These are phyloP conservation scores for Sinapis alba DNA, from an alignment of 441 rosid species.

Conservation along the genomic window DNA sequence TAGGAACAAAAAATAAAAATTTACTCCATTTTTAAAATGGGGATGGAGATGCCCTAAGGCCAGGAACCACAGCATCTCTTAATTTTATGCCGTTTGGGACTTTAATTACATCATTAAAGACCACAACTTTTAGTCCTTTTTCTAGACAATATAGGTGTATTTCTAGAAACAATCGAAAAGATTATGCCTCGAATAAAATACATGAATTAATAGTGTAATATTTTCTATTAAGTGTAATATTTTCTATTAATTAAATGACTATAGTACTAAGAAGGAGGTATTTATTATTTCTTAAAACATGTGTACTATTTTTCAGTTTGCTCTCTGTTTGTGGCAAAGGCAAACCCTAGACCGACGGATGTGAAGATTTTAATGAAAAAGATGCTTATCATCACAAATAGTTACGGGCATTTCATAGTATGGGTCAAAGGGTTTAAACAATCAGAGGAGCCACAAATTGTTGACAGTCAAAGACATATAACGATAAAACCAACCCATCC, in stretches of 20 bases:
- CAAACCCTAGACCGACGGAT: conserved; percentile 17
- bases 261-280: too few relatives aligned
- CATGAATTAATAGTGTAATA: neutral
- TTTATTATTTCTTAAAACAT: neutral
- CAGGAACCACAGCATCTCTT: conserved; percentile 28
- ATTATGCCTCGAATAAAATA: neutral
- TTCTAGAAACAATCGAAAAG: neutral
- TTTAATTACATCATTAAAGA: conserved; percentile 20
- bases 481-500: conserved; percentile 44
- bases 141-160: neutral
- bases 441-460: conserved; percentile 29
- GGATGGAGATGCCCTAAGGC: too few relatives aligned
- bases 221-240: too few relatives aligned
- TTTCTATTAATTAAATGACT: neutral
- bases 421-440: conserved; percentile 36
- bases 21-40: too few relatives aligned
- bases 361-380: conserved; percentile 29
- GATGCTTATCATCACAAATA: conserved; percentile 37
- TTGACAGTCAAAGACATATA: conserved; percentile 44
- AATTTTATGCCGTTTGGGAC: conserved; percentile 18
- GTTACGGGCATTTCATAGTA: conserved; percentile 12
- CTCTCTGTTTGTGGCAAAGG: neutral
- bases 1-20: too few relatives aligned
- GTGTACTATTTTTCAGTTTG: neutral
- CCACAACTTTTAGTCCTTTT: conserved; percentile 3